Evolutionary conservation across 1,139 yeast species (phyloP), one percentile per base, ranked within the genome.

Genomic region (Sugiyamaella sp.): DNA sequence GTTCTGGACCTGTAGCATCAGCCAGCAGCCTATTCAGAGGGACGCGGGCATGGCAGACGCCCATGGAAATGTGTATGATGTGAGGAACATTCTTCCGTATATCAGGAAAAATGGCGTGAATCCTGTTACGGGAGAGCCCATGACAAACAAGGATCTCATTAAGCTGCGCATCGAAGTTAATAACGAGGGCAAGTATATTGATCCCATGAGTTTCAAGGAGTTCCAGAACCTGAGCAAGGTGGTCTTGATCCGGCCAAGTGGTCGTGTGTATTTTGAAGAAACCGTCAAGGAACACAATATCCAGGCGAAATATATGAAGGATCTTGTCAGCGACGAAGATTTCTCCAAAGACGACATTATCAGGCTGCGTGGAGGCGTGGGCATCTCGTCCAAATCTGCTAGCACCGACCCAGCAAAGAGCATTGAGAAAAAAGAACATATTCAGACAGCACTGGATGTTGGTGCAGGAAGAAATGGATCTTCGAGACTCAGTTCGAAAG

Each of bases 1-100:
- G 21, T 72, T 71, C 54, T 69, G 70, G 65, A 63, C 70, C 17
- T 72, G 75, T 56, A 57, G 69, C 22, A 65, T 72, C 29, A 64
- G 72, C 43, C 67, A 67, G 41, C 72, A 69, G 57, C 70, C 72
- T 3, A 63, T 71, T 44, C 63, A 59, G 29, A 57, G 54, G 8
- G 63, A 57, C 29, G 57, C 63, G 41, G 71, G 72, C 2, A 66
- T 70, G 27, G 63, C 66, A 32, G 71, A 69, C 46, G 33, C 38
- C 6, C 61, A 64, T 14, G 74, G 73, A 14, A 63, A 65, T 52
- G 71, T 72, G 2, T 72, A 65, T 59, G 75, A 72, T 53, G 58
- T 68, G 33, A 59, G 62, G 45, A 69, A 70, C 45, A 63, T 72
- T 22, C 56, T 68, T 37, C 71, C 71, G 1, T 70, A 64, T 60